Evolutionary conservation across 1,139 yeast species (phyloP).

Genomic region (Scheffersomyces titani): DNA sequence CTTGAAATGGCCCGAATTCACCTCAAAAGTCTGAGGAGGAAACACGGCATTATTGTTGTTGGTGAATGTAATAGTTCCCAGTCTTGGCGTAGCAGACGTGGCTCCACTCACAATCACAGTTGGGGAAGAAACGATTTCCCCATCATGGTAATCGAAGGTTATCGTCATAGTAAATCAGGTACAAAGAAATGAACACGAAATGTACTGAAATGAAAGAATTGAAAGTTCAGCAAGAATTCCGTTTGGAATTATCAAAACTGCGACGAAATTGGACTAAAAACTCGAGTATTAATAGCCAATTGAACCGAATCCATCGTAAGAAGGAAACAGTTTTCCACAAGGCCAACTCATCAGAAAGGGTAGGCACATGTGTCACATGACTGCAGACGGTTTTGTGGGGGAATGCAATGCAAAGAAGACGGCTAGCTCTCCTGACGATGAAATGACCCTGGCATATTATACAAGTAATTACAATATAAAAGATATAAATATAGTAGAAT

Average conservation of each 20-base stretch:
- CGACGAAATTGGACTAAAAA: background rate
- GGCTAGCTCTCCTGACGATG: background rate
- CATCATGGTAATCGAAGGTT: constrained; percentile 33
- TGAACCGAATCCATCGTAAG: background rate
- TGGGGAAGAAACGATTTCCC: constrained; percentile 46
- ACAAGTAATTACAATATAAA: too few species aligned
- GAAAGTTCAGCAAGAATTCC: background rate
- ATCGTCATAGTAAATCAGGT: constrained; percentile 23
- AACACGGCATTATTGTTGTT: constrained; percentile 50
- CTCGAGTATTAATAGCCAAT: background rate
- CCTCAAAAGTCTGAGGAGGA: constrained; percentile 73
- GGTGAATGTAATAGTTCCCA: constrained; percentile 33
- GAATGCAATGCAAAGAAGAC: background rate
- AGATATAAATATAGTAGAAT: background rate
- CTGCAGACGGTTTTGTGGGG: background rate
- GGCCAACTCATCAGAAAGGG: background rate
- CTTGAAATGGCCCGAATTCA: constrained; percentile 68
- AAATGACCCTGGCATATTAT: background rate
- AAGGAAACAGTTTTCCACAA: background rate
- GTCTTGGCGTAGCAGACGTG: constrained; percentile 16
- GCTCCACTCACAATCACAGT: constrained; percentile 39
- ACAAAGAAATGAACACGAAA: background rate
- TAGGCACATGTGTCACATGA: background rate
- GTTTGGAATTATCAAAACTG: background rate
- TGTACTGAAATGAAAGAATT: background rate